Evolutionary conservation across 129 eudicot species (phyloP), one percentile per base, ranked within the genome.

Genomic region (Flaveria robusta): DNA sequence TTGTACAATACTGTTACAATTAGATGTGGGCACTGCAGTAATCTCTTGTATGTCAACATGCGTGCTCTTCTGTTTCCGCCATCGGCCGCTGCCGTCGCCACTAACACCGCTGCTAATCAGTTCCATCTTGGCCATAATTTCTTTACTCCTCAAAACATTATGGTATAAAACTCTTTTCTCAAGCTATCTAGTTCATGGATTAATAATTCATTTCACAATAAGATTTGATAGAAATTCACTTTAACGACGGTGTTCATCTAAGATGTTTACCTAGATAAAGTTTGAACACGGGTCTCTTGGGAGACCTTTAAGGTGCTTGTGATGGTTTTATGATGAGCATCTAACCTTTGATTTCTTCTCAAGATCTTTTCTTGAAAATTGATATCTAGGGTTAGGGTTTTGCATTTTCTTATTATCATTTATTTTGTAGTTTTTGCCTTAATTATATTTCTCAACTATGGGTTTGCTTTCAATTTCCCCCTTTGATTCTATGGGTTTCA

Each of bases 11-110:
- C 90, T 10, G 99, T 91, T 31, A 95, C 97, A 3, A 97, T 95
- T 70, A 78, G 96, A 87, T 95, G 99, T 65, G 99, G 99, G 8
- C 97, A 95, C 85, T 95, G 99, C 91, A 72, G 88, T 60, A 87
- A 91, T 78, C 92, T 91, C 49, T 82, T 95, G 71, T 86, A 92
- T 9, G 94, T 89, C 26, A 86, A 88, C 87, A 89, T 87, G 97
- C 83, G 90, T 1, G 86, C 84, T n/a, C 77, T 85, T 68, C 91
- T 86, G 56, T 86, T 91, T 66, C 94, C 92, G 31, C 52, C 98
- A 22, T 42, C 78, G 0, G 79, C 71, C 4, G 70, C 70, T 14
- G 29, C 79, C 2, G 1, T 34, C 6, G 64, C 67, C 15, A 54
- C 79, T 8, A 67, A 72, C 49, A 65, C 73, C 31, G 34, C 91